phyloP scores from a whole-genome alignment of 345 rosid species.

The Physaria fendleri region DNA sequence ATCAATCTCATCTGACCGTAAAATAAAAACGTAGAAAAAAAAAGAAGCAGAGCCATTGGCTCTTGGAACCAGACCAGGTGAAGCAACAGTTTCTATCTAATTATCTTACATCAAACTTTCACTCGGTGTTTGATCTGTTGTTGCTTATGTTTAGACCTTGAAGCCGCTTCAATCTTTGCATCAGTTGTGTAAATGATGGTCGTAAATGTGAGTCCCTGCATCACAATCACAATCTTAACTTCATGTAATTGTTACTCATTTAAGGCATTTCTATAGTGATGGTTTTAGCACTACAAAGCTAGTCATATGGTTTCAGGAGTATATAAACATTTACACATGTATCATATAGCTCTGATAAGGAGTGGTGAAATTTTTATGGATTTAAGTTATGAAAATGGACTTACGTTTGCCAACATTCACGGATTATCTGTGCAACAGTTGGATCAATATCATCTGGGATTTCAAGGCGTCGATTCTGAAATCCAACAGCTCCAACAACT shows the following conservation, averaged over 20 bases:
- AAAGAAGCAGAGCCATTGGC: constrained; percentile 19
- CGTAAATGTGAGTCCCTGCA: constrained; percentile 80
- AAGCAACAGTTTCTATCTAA: constrained; percentile 26
- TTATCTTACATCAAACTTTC: constrained; percentile 32
- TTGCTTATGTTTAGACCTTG: constrained; percentile 45
- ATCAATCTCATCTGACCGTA: constrained; percentile 32
- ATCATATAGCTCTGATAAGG: background rate
- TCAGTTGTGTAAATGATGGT: constrained; percentile 80
- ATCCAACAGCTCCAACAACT: constrained; percentile 99
- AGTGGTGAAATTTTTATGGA: background rate
- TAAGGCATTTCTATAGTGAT: background rate
- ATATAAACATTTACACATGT: background rate
- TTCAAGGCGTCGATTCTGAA: constrained; percentile 84
- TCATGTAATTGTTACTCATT: background rate
- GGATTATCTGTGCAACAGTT: constrained; percentile 64
- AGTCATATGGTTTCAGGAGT: background rate
- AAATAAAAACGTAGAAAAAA: constrained; percentile 17
- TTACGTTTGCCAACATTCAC: constrained; percentile 88
- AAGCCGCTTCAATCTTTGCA: constrained; percentile 55
- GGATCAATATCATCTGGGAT: constrained; percentile 72
- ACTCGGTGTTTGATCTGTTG: constrained; percentile 32
- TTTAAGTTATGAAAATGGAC: constrained; percentile 23
- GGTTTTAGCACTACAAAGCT: background rate
- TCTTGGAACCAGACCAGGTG: constrained; percentile 57
- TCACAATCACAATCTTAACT: background rate